phyloP scores from a whole-genome alignment of 2,329 filamentous ascomycete species.

The Aureobasidium musti region DNA sequence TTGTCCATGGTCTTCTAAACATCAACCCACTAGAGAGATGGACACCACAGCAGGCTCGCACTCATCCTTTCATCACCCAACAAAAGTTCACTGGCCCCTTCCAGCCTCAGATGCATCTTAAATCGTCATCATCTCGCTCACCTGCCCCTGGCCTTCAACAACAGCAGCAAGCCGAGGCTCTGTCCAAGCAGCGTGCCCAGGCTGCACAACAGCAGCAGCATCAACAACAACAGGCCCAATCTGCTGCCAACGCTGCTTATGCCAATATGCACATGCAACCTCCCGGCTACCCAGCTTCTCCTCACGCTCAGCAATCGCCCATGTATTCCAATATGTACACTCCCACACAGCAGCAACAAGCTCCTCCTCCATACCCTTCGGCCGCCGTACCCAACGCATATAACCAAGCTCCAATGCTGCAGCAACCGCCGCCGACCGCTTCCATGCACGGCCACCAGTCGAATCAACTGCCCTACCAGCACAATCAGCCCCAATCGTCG shows the following conservation, averaged over 20 bases:
- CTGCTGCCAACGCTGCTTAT: slow-evolving; percentile 58
- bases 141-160: slow-evolving; percentile 92
- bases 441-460: slow-evolving; percentile 46
- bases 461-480: slow-evolving; percentile 38
- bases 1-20: slow-evolving; percentile 86
- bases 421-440: slow-evolving; percentile 51
- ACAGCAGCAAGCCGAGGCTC: slow-evolving; percentile 89
- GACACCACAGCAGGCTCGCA: slow-evolving; percentile 95
- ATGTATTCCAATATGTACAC: slow-evolving; percentile 76
- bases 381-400: slow-evolving; percentile 56
- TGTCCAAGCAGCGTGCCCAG: slow-evolving; percentile 84
- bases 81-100: slow-evolving; percentile 96
- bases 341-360: slow-evolving; percentile 61
- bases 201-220: slow-evolving; percentile 53
- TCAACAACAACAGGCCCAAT: slow-evolving; percentile 43
- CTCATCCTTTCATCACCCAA: slow-evolving; percentile 98
- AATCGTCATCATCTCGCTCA: slow-evolving; percentile 82
- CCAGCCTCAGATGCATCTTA: slow-evolving; percentile 94
- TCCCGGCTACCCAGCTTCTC: slow-evolving; percentile 49
- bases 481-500: slow-evolving; percentile 60
- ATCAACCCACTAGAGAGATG: slow-evolving; percentile 96
- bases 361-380: slow-evolving; percentile 74
- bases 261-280: slow-evolving; percentile 58
- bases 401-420: slow-evolving; percentile 70
- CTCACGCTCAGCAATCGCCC: slow-evolving; percentile 35